A percentile compares a stretch with the other conserved stretches of the same genome.
Evolutionary conservation across 768 basidiomycete species (phyloP).

Genomic region (Imleria badia): DNA sequence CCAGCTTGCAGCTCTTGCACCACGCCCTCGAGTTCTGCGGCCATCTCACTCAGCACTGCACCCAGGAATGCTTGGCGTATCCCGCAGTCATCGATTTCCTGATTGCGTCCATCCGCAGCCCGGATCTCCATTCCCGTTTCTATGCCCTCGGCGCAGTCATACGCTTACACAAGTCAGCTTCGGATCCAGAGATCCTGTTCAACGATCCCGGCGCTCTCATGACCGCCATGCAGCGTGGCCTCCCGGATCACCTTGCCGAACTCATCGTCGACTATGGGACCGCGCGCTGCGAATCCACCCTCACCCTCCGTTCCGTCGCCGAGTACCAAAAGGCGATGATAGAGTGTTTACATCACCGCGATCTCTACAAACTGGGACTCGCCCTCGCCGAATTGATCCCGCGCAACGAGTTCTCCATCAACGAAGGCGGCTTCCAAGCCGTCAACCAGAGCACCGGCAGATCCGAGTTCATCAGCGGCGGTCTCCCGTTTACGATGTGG

Average conservation of each 20-base stretch:
- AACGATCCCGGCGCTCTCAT: slow-evolving; percentile 53
- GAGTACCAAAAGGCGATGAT: slow-evolving; percentile 59
- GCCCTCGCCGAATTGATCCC: slow-evolving; percentile 50
- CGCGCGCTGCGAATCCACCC: slow-evolving; percentile 44
- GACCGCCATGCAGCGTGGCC: slow-evolving; percentile 38
- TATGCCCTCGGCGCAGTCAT: slow-evolving; percentile 53
- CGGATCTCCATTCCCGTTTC: slow-evolving; percentile 53
- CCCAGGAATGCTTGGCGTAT: slow-evolving; percentile 43
- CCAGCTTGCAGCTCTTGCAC: slow-evolving; percentile 43
- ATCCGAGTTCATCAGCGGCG: slow-evolving; percentile 42
- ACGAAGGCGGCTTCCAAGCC: slow-evolving; percentile 54
- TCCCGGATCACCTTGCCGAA: slow-evolving; percentile 47
- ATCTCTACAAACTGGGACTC: slow-evolving; percentile 53
- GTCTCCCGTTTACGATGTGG: slow-evolving; percentile 62
- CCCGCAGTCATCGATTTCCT: slow-evolving; percentile 49
- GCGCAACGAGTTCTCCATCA: slow-evolving; percentile 59
- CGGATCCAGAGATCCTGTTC: slow-evolving; percentile 44
- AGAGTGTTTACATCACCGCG: slow-evolving; percentile 42
- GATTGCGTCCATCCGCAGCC: slow-evolving; percentile 54
- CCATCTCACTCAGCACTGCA: slow-evolving; percentile 43
- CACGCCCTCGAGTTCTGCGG: slow-evolving; percentile 53
- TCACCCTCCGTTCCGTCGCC: slow-evolving; percentile 39
- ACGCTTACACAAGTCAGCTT: slow-evolving; percentile 44
- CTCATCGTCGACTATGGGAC: slow-evolving; percentile 50
- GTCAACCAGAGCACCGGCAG: slow-evolving; percentile 43